Base-by-base conservation (phyloP, 2,329 filamentous ascomycete species). In the Cryphonectria naterciae region DNA sequence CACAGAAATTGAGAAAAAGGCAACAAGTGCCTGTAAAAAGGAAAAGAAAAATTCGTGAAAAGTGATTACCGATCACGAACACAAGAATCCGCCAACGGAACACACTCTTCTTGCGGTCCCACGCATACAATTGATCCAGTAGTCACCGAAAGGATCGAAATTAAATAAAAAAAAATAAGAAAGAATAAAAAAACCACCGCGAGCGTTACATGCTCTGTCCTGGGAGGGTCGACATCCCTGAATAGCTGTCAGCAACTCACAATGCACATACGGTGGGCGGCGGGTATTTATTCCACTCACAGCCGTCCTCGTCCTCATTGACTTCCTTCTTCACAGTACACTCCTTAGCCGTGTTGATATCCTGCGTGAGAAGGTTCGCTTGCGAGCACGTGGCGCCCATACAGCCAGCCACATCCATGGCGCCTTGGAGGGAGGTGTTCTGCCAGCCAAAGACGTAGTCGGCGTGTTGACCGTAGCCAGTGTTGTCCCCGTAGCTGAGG, bases 381-480 rank as follows among this genome's bases (percentile, higher is more conserved):
- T 63, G 61, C 10, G 61, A 41, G 61, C 61, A 63, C 8, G 61
- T 63, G 6, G 61, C 63, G 17, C 63, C 41, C 63, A 52, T 52
- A 10, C 63, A 52, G 25, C 63, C 41, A 5, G 63, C 43, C 6
- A 65, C 46, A 15, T 74, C 71, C 74, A 75, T 79, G 52, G 79
- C 79, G 11, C 75, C 73, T 70, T 81, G 79, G 41, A 80, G 68
- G 2, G 77, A 67, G 63, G 79, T 78, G 22, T 72, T 76, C 65
- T 78, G 76, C 77, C 80, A 82, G 35, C 80, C 80, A 70, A 82
- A 82, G 32, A 82, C 75, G 73, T 83, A 82, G 70, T 82, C 81
- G 17, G 79, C 80, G 68, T 82, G 80, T 6, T 79, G 80, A 6
- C 80, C 80, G 65, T 76, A 81, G 10, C 77, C 77, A 10, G 63